These are phyloP conservation scores for Pugionium cornutum DNA, from an alignment of 345 rosid species.

Conservation along the genomic window DNA sequence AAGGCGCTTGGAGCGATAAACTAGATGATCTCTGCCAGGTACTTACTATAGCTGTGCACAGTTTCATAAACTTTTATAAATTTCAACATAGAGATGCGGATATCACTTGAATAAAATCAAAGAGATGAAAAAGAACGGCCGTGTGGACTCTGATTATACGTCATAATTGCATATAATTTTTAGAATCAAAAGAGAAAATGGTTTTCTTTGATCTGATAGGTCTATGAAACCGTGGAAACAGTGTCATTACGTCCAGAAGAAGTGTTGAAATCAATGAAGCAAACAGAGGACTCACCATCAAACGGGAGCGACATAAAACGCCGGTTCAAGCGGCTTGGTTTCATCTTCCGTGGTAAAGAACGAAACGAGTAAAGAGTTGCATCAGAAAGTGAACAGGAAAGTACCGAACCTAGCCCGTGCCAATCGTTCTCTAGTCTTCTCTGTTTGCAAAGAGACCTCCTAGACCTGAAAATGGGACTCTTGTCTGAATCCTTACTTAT, in stretches of 20 bases:
- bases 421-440: conserved; percentile 77
- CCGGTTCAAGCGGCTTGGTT: conserved; percentile 61
- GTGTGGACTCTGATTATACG: conserved; percentile 2
- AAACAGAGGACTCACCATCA: conserved; percentile 45
- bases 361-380: conserved; percentile 48
- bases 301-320: conserved; percentile 53
- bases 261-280: conserved; percentile 55
- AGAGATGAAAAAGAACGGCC: too few relatives aligned
- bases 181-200: conserved; percentile 9
- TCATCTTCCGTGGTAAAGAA: conserved; percentile 69
- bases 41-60: conserved; percentile 21
- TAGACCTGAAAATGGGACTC: conserved; percentile 61
- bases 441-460: conserved; percentile 78
- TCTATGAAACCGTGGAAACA: conserved; percentile 82
- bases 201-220: conserved; percentile 44
- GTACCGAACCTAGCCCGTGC: conserved; percentile 46
- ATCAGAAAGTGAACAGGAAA: conserved; percentile 45
- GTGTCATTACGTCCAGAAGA: conserved; percentile 74
- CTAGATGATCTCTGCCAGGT: conserved; percentile 88
- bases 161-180: neutral
- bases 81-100: conserved; percentile 2
- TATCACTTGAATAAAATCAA: neutral
- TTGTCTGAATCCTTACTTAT: conserved; percentile 39
- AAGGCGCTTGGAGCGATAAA: conserved; percentile 58
- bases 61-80: neutral